Percentiles rank a stretch among this genome's conserved stretches.
phyloP scores from a whole-genome alignment of 192 early-diverging fungal species.

The Fimicolochytrium jonesii region DNA sequence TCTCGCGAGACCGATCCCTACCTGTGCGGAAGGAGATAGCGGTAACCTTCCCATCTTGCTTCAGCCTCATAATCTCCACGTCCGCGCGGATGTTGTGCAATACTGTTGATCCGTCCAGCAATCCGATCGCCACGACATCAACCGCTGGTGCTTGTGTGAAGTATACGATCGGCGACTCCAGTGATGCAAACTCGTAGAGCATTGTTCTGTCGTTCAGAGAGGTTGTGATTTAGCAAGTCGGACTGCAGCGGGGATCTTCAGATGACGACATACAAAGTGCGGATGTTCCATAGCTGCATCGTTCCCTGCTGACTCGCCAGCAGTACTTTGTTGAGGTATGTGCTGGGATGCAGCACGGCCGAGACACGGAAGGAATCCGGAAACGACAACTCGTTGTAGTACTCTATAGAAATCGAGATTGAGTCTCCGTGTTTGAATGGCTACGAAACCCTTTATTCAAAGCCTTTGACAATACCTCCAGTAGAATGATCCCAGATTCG shows the following conservation, averaged over 20 bases:
- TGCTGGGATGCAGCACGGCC: constrained; percentile 83
- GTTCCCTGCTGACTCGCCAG: constrained; percentile 78
- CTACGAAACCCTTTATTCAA: neutral
- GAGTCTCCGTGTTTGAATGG: neutral
- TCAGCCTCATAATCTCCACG: constrained; percentile 66
- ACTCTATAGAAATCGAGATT: constrained; percentile 34
- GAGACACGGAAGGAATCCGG: constrained; percentile 68
- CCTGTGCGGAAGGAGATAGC: constrained; percentile 86
- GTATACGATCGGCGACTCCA: constrained; percentile 71
- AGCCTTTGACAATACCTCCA: no score
- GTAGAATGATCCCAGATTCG: constrained; percentile 72
- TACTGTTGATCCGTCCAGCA: constrained; percentile 79
- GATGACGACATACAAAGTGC: constrained; percentile 44
- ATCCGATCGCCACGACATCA: constrained; percentile 89
- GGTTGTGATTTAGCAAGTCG: neutral
- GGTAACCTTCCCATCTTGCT: constrained; percentile 87
- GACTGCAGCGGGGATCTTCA: neutral
- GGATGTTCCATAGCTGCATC: constrained; percentile 95
- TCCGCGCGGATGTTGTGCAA: constrained; percentile 85
- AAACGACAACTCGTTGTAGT: constrained; percentile 70
- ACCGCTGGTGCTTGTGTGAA: constrained; percentile 85
- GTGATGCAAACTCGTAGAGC: constrained; percentile 67
- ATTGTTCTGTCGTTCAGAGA: no score
- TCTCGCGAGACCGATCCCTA: constrained; percentile 16
- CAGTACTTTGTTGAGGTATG: constrained; percentile 96